phyloP scores from a whole-genome alignment of 305 asterid genomes.

The Rubia peregrina region DNA sequence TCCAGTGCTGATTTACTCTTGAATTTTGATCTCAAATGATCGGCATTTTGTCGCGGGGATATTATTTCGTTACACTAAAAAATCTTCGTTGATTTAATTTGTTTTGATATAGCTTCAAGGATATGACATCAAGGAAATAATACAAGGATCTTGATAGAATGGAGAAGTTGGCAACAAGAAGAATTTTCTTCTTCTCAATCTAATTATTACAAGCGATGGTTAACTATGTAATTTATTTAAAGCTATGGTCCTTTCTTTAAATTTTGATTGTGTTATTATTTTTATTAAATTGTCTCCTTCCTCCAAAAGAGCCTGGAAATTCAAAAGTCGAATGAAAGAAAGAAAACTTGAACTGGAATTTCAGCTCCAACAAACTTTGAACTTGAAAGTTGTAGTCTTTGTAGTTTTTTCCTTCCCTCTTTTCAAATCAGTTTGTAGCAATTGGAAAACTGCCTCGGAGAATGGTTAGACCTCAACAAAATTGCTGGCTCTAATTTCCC shows the following conservation, averaged over 20 bases:
- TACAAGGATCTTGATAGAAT: slow-evolving; percentile 48
- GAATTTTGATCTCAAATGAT: not conserved
- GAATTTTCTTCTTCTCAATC: not conserved
- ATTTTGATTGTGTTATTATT: no score
- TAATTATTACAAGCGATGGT: not conserved
- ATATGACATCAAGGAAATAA: slow-evolving; percentile 74
- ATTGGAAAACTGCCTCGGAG: no score
- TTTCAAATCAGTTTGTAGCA: no score
- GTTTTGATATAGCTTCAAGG: slow-evolving; percentile 64
- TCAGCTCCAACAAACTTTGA: no score
- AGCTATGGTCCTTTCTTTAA: not conserved
- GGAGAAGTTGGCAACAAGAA: not conserved
- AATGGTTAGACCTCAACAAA: slow-evolving; percentile 33
- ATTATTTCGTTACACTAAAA: not conserved
- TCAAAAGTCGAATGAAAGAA: no score
- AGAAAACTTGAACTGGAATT: no score
- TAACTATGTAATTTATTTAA: not conserved
- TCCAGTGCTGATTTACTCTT: not conserved
- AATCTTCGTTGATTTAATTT: not conserved
- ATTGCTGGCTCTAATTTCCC: slow-evolving; percentile 50
- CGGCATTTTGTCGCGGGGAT: not conserved
- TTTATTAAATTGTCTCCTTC: no score
- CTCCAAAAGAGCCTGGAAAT: no score
- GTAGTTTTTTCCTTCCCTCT: no score
- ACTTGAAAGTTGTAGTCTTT: no score